Evolutionary conservation across 495 filamentous ascomycete species (phyloP), one percentile per base, ranked within the genome.

Genomic region (Lepidopterella palustris): DNA sequence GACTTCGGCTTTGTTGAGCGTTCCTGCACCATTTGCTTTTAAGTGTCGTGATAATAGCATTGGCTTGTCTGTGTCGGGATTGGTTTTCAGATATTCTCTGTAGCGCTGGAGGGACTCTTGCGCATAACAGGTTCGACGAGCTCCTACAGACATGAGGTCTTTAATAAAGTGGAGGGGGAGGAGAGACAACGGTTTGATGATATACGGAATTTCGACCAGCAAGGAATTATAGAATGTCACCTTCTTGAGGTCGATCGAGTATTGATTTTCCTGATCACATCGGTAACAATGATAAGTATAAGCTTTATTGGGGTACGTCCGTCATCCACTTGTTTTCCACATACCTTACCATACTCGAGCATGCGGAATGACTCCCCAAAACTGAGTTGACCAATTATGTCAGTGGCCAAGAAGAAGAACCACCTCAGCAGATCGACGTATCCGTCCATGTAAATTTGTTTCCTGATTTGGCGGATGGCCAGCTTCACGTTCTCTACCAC

Each of bases 301-400:
- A n/a, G n/a, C n/a, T n/a, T n/a, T n/a, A n/a, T n/a, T n/a, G n/a
- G n/a, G n/a, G n/a, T n/a, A n/a, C n/a, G n/a, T n/a, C n/a, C n/a
- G n/a, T n/a, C n/a, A n/a, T n/a, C n/a, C n/a, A n/a, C n/a, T n/a
- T n/a, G n/a, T n/a, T n/a, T n/a, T n/a, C n/a, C n/a, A 35, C 61
- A 29, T 56, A 79, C 76, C 70, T 77, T 64, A 8, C 77, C 80
- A 4, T 58, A 63, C 52, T 84, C 80, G 2, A 84, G 70, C 73
- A 78, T 80, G 3, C 68, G 68, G 58, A 86, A 84, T 0, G 76
- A 78, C 26, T 82, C 79, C 0, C 83, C 82, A 66, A 85, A 86
- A 15, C 72, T 77, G 18, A 85, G 66, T 20, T 82, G 73, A 1
- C 75, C 76, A 40, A 83, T 79, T 4, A 83, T 72, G 55, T 85